These are phyloP conservation scores for Pseudonectria buxi DNA, from an alignment of 2,329 filamentous ascomycete species.

Conservation along the genomic window DNA sequence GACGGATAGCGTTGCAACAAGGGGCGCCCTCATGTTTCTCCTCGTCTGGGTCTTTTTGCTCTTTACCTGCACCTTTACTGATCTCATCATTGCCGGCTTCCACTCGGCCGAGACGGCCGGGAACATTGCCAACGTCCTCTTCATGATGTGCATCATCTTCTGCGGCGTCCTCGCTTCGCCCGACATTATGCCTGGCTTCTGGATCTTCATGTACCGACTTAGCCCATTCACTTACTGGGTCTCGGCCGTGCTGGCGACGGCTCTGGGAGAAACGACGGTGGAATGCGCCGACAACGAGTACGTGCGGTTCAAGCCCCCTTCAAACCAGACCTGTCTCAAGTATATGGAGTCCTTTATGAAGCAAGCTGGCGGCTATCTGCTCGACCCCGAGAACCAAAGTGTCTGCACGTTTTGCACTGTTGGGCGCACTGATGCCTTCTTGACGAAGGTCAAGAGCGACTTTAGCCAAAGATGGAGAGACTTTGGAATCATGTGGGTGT, in stretches of 20 bases:
- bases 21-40: slow-evolving; percentile 58
- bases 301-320: slow-evolving; percentile 56
- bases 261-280: slow-evolving; percentile 60
- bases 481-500: slow-evolving; percentile 57
- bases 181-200: slow-evolving; percentile 51
- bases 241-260: slow-evolving; percentile 62
- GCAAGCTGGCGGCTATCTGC: slow-evolving; percentile 45
- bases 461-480: slow-evolving; percentile 62
- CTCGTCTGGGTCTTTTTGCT: slow-evolving; percentile 58
- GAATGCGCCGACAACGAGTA: slow-evolving; percentile 64
- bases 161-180: slow-evolving; percentile 20
- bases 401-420: slow-evolving; percentile 52
- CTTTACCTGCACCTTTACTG: slow-evolving; percentile 60
- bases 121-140: slow-evolving; percentile 59
- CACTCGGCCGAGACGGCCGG: slow-evolving; percentile 60
- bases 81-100: slow-evolving; percentile 57
- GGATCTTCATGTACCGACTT: slow-evolving; percentile 51
- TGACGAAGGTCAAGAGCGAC: slow-evolving; percentile 40
- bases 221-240: slow-evolving; percentile 81
- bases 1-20: slow-evolving; percentile 42
- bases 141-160: slow-evolving; percentile 50
- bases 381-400: slow-evolving; percentile 38
- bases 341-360: slow-evolving; percentile 51
- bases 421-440: slow-evolving; percentile 44
- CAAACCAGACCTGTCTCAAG: slow-evolving; percentile 49